A percentile compares a stretch with the other conserved stretches of the same genome.
These are phyloP conservation scores for Cutaneotrichosporon sp. DNA, from an alignment of 1,284 basidiomycete species.

Conservation along the genomic window DNA sequence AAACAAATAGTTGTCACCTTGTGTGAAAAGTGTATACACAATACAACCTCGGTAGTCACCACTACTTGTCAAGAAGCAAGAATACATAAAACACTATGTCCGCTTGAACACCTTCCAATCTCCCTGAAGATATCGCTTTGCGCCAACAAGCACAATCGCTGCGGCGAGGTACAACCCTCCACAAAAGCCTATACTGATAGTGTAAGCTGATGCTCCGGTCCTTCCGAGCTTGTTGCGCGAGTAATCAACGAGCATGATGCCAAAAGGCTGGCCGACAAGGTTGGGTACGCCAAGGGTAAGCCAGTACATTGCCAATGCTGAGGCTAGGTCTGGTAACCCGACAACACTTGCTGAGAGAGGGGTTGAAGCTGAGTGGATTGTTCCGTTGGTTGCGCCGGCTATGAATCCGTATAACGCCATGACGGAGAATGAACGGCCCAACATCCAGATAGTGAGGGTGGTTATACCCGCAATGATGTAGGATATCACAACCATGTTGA, in stretches of 20 bases:
- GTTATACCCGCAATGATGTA: conserved; percentile 52
- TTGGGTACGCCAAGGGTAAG: conserved; percentile 44
- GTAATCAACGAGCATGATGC: conserved; percentile 51
- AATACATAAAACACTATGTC: conserved; percentile 5
- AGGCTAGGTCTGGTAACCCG: conserved; percentile 51
- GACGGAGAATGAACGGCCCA: conserved; percentile 49
- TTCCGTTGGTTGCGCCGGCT: conserved; percentile 52
- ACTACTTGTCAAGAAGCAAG: background rate
- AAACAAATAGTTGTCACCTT: no score
- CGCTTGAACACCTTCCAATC: conserved; percentile 31
- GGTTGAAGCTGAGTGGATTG: conserved; percentile 50
- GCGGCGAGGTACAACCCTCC: conserved; percentile 47
- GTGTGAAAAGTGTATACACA: no score
- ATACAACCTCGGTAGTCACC: no score
- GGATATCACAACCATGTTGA: conserved; percentile 52
- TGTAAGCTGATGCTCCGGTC: conserved; percentile 45
- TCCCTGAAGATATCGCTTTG: conserved; percentile 48
- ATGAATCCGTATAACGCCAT: conserved; percentile 53
- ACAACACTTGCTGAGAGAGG: conserved; percentile 51
- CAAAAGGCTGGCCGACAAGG: conserved; percentile 52
- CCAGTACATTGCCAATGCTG: conserved; percentile 53
- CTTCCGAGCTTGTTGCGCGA: conserved; percentile 41
- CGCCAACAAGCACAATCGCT: conserved; percentile 40
- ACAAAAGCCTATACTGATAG: conserved; percentile 53
- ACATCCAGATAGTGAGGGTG: conserved; percentile 54